phyloP scores from a whole-genome alignment of 805 yeast species.

The Starmerella vitae region DNA sequence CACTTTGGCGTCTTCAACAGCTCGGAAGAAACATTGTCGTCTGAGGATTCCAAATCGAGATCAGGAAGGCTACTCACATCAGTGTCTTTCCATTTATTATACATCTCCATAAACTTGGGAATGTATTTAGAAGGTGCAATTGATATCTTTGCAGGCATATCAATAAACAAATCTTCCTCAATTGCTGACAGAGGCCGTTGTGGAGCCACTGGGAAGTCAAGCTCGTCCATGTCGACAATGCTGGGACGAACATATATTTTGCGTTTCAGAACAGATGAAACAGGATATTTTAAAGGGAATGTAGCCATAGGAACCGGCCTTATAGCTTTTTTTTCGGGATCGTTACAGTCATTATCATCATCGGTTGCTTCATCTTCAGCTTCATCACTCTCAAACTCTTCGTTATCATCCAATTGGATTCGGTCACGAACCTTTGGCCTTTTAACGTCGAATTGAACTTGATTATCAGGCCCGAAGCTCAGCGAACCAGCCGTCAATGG shows the following conservation, averaged over 20 bases:
- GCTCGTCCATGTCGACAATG: background rate
- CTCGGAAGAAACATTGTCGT: too few species aligned
- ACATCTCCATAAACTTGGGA: conserved; percentile 1
- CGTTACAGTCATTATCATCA: background rate
- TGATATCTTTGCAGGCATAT: background rate
- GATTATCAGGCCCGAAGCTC: background rate
- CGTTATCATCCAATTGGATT: background rate
- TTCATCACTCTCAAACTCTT: background rate
- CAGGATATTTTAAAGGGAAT: too few species aligned
- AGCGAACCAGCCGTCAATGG: too few species aligned
- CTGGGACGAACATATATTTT: too few species aligned
- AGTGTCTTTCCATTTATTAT: too few species aligned
- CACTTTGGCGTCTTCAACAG: background rate
- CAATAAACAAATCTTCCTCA: background rate
- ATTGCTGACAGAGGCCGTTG: background rate
- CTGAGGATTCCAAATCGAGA: too few species aligned
- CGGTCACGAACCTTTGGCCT: conserved; percentile 1
- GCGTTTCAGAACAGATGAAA: too few species aligned
- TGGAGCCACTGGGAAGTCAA: conserved; percentile 2
- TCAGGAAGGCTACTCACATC: too few species aligned
- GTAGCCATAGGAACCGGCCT: too few species aligned
- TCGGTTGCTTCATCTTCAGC: conserved; percentile 1
- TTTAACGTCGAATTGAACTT: background rate
- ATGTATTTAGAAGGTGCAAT: background rate
- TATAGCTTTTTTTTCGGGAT: too few species aligned